Conservation (phyloP, 495 filamentous ascomycete species). For the Penicillium bovifimosum region DNA sequence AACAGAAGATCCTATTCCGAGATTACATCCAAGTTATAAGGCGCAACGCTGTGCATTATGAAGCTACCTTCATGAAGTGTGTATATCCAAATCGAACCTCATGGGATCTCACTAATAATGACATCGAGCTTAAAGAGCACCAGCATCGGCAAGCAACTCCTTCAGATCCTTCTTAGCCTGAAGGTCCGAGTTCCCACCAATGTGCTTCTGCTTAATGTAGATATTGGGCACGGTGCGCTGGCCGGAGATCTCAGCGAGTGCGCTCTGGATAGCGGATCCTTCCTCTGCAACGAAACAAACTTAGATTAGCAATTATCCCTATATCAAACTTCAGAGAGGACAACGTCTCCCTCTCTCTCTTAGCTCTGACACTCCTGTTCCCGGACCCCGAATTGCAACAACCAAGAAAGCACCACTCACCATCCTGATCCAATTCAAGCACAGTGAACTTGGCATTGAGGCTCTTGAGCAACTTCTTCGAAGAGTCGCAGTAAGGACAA, state of each 20-base stretch:
- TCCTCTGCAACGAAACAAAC: slow-evolving; percentile 51
- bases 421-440: slow-evolving; percentile 80
- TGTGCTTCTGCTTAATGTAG: slow-evolving; percentile 84
- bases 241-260: slow-evolving; percentile 69
- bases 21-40: background rate
- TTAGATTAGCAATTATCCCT: slow-evolving; percentile 1
- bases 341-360: too few species aligned
- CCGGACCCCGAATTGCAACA: background rate
- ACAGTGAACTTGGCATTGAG: slow-evolving; percentile 65
- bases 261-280: slow-evolving; percentile 75
- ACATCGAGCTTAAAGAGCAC: slow-evolving; percentile 48
- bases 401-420: slow-evolving; percentile 41
- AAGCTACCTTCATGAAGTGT: background rate
- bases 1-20: background rate
- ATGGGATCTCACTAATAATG: background rate
- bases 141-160: slow-evolving; percentile 57
- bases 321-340: too few species aligned
- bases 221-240: slow-evolving; percentile 93
- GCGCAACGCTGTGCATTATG: slow-evolving; percentile 1
- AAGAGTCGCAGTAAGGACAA: slow-evolving; percentile 88
- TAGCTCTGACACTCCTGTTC: too few species aligned
- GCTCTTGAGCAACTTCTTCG: slow-evolving; percentile 66
- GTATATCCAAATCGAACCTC: background rate
- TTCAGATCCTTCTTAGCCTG: slow-evolving; percentile 57
- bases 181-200: slow-evolving; percentile 94